Evolutionary conservation across 495 filamentous ascomycete genomes (phyloP).

Genomic region (Aspergillus ostianus): DNA sequence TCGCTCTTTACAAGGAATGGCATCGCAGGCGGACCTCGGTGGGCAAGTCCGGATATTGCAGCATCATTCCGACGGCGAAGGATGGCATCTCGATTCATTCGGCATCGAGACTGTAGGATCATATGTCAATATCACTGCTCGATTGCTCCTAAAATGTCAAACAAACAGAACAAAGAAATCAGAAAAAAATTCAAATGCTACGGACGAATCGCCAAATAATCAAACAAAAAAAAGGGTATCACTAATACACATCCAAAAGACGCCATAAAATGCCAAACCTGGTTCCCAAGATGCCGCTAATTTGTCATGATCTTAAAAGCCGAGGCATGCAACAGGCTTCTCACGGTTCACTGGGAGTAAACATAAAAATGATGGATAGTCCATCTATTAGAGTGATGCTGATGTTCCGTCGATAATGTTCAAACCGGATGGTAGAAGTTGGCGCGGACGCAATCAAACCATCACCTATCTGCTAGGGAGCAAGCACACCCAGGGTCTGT

Average conservation of each 20-base stretch:
- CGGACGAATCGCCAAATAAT: not conserved
- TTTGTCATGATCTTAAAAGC: not conserved
- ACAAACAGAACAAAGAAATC: conserved; percentile 15
- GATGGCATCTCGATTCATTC: not conserved
- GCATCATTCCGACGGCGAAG: not conserved
- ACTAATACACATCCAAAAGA: not conserved
- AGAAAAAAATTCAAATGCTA: conserved; percentile 11
- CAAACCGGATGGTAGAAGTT: not conserved
- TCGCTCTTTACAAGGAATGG: no score
- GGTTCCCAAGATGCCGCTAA: not conserved
- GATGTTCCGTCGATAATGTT: not conserved
- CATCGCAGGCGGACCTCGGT: not conserved
- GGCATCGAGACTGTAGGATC: not conserved
- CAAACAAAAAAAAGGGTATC: conserved; percentile 16
- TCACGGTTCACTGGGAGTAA: not conserved
- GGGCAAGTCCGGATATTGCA: not conserved
- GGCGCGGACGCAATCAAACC: not conserved
- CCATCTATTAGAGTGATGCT: not conserved
- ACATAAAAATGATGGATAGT: not conserved
- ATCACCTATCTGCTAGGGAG: not conserved
- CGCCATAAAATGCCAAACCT: not conserved
- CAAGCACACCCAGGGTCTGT: not conserved
- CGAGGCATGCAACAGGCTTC: not conserved
- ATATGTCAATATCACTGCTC: conserved; percentile 11
- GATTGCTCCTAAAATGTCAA: not conserved